These are phyloP conservation scores for Cercospora berteroae DNA, from an alignment of 2,329 filamentous ascomycete genomes.

Conservation along the genomic window DNA sequence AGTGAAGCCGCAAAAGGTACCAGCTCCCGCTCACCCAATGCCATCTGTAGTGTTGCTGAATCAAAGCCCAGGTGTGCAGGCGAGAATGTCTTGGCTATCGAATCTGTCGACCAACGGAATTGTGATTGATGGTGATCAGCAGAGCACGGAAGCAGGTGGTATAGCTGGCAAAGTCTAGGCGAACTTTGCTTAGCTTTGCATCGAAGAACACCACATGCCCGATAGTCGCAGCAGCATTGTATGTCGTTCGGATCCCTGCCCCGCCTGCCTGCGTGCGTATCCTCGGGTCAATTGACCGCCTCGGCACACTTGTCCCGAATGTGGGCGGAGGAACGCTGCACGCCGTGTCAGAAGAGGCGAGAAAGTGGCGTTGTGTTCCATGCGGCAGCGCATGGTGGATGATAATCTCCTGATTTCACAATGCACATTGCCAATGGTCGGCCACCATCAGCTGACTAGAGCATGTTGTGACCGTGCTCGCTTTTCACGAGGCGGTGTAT, in stretches of 20 bases:
- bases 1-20: neutral
- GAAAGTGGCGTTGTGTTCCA: neutral
- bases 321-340: neutral
- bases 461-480: neutral
- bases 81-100: neutral
- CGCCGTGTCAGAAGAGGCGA: neutral
- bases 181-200: neutral
- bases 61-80: neutral
- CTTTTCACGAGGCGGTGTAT: neutral
- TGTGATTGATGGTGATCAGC: neutral
- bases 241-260: neutral
- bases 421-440: neutral
- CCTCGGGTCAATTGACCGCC: slow-evolving; percentile 6
- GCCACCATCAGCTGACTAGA: neutral
- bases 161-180: neutral
- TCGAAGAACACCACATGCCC: neutral
- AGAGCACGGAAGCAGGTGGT: neutral
- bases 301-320: neutral
- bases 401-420: neutral
- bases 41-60: neutral
- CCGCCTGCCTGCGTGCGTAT: neutral
- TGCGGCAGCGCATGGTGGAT: neutral
- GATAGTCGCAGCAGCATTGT: neutral
- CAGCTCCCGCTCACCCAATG: neutral
- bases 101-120: neutral